A percentile compares a stretch with the other conserved stretches of the same genome.
Conservation (phyloP, 2,329 filamentous ascomycete species). For the Aspergillus hortae region DNA sequence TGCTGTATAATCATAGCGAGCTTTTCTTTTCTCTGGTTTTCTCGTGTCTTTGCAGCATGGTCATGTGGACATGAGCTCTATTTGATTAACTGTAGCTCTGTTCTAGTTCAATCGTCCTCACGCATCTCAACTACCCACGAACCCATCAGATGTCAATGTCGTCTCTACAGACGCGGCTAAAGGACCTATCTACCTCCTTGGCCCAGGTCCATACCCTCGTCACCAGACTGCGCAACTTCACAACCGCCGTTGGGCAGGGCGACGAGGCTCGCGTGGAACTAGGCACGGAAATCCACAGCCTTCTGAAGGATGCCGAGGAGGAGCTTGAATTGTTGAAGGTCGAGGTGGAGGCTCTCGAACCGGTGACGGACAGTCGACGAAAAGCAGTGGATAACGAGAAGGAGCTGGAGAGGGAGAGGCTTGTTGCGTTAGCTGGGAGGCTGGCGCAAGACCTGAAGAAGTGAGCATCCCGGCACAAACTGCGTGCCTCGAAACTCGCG, state of each 20-base stretch:
- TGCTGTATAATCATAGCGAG: too few species aligned
- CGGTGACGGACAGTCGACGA: constrained; percentile 36
- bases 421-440: constrained; percentile 64
- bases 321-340: constrained; percentile 77
- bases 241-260: constrained; percentile 61
- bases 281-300: constrained; percentile 73
- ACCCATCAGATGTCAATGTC: constrained; percentile 34
- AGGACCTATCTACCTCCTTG: constrained; percentile 51
- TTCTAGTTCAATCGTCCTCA: neutral
- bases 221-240: constrained; percentile 56
- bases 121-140: neutral
- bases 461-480: constrained; percentile 44
- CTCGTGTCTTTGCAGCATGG: too few species aligned
- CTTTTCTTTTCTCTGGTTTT: too few species aligned
- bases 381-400: constrained; percentile 46
- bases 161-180: constrained; percentile 47
- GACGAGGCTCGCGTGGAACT: constrained; percentile 68
- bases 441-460: constrained; percentile 67
- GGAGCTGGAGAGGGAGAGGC: constrained; percentile 61
- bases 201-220: constrained; percentile 55
- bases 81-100: neutral
- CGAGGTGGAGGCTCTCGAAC: constrained; percentile 68
- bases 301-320: constrained; percentile 73
- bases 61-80: too few species aligned
- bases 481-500: neutral